phyloP scores from a whole-genome alignment of 352 stramenopile genomes.

The Phytophthora kernoviae region DNA sequence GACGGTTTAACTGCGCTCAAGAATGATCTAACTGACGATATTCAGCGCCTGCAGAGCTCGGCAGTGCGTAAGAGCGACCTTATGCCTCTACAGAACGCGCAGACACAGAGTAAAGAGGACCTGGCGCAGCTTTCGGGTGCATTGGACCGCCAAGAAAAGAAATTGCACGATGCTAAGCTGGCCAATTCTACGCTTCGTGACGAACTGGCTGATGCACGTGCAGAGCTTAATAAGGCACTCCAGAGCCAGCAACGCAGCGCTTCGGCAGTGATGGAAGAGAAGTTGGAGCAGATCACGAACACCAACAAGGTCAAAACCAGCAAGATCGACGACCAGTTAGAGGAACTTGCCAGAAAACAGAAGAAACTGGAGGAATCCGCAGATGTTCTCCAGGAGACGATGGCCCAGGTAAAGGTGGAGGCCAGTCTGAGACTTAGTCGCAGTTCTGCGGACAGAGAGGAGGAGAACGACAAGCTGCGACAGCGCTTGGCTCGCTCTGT shows the following conservation, averaged over 20 bases:
- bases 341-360: slow-evolving; percentile 54
- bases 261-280: slow-evolving; percentile 55
- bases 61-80: slow-evolving; percentile 59
- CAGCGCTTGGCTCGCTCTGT: slow-evolving; percentile 56
- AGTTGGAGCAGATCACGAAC: slow-evolving; percentile 46
- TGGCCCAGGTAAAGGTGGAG: slow-evolving; percentile 51
- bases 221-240: slow-evolving; percentile 62
- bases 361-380: slow-evolving; percentile 62
- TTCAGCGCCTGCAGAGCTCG: slow-evolving; percentile 56
- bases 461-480: slow-evolving; percentile 47
- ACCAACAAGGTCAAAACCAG: slow-evolving; percentile 49
- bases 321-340: slow-evolving; percentile 61
- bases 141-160: slow-evolving; percentile 72
- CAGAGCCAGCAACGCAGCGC: slow-evolving; percentile 56
- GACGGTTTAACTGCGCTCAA: slow-evolving; percentile 58
- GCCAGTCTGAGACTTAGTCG: slow-evolving; percentile 30
- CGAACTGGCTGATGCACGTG: slow-evolving; percentile 55
- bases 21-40: slow-evolving; percentile 59
- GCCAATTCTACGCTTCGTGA: slow-evolving; percentile 50
- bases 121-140: slow-evolving; percentile 54
- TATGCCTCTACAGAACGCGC: slow-evolving; percentile 51
- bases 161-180: slow-evolving; percentile 57
- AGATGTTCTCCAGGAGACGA: slow-evolving; percentile 44
- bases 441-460: slow-evolving; percentile 25
- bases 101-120: slow-evolving; percentile 71